Base-by-base conservation (phyloP, 2,329 filamentous ascomycete genomes). In the Cladorrhinum sp. region DNA sequence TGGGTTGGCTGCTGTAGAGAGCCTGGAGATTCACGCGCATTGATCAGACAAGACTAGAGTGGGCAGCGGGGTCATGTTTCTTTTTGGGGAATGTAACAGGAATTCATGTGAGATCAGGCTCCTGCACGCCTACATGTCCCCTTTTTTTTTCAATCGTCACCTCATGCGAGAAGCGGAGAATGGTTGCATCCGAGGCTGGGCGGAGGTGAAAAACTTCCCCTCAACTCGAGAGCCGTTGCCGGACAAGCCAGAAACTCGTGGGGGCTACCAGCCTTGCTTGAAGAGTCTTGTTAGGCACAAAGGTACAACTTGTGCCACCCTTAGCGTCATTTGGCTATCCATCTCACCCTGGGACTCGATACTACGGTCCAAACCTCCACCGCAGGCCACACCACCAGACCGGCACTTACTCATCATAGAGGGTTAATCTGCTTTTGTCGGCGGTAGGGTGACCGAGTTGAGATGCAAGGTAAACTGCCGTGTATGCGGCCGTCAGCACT, bases 71-170 rank as follows among this genome's bases (percentile, higher is more conserved):
- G 49, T 24, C 25, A 6, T 16, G 25, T 38, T 48, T 20, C 50
- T 24, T 48, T 20, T 53, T 24, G 38, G 41, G 50, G 57, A 24
- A 61, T 58, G 41, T 58, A 60, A 59, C 61, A 52, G 50, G 38
- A 64, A 58, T 66, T 68, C 66, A 69, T 68, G 66, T 67, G 64
- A 69, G 66, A 65, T 36, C 8, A 53, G 36, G 38, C 50, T 65
- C 60, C 65, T 68, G 67, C 66, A 61, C 58, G 61, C 55, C 9
- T 59, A 52, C 58, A 45, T 45, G 41, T 12, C 16, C 41, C 48
- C 49, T 57, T 52, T 32, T 57, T 52, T 32, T 55, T 36, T 22
- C 16, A 62, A 50, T 49, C 32, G 54, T 27, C 57, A n/a, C 24
- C 50, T 55, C 50, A 7, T 22, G 38, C 50, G 36, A 49, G 60